These are phyloP conservation scores for Pleoardoris graminearum DNA, from an alignment of 2,329 filamentous ascomycete species.

Conservation along the genomic window DNA sequence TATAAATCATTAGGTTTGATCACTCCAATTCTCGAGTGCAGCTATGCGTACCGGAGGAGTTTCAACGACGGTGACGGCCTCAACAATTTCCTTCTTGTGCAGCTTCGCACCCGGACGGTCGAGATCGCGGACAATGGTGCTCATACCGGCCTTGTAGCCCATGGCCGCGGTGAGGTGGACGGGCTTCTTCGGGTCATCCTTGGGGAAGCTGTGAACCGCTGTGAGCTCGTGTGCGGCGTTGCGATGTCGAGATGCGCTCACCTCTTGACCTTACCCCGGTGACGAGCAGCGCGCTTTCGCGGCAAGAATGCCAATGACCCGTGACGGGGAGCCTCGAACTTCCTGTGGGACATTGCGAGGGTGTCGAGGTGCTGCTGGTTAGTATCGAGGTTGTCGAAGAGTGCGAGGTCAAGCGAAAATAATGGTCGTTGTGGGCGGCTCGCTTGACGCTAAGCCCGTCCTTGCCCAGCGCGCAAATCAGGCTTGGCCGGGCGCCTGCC, in stretches of 20 bases:
- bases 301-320: constrained; percentile 67
- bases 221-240: constrained; percentile 28
- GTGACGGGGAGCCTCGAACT: constrained; percentile 90
- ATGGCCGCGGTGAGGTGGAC: constrained; percentile 97
- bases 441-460: neutral
- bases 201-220: constrained; percentile 76
- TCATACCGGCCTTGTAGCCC: constrained; percentile 99
- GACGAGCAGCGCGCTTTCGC: constrained; percentile 85
- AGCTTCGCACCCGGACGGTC: constrained; percentile 99
- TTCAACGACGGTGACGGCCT: constrained; percentile 49
- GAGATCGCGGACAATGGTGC: constrained; percentile 98
- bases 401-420: constrained; percentile 20
- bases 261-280: constrained; percentile 98
- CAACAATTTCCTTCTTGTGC: constrained; percentile 73
- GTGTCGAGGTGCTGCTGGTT: constrained; percentile 41
- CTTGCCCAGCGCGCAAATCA: neutral
- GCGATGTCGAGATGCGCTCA: constrained; percentile 60
- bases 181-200: constrained; percentile 99
- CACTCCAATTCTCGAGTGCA: constrained; percentile 59
- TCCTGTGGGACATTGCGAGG: constrained; percentile 61
- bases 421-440: constrained; percentile 10
- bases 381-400: constrained; percentile 36
- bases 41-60: constrained; percentile 67
- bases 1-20: constrained; percentile 51
- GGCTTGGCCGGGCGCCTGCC: neutral